These are phyloP conservation scores for Citrus reticulata DNA, from an alignment of 345 rosid genomes.

Conservation along the genomic window DNA sequence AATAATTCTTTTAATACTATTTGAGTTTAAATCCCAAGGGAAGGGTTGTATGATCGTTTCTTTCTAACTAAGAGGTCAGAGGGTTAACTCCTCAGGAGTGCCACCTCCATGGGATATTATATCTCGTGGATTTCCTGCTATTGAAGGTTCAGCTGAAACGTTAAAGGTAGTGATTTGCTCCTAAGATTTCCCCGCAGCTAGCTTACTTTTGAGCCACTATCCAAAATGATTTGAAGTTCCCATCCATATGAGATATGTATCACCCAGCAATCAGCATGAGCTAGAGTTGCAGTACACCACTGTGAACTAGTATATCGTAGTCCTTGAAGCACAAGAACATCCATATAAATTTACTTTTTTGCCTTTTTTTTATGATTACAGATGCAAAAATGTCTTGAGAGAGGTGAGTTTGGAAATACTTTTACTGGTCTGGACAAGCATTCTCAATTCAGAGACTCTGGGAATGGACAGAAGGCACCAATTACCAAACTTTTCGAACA, in stretches of 20 bases:
- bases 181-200: neutral
- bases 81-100: neutral
- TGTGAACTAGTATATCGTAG: neutral
- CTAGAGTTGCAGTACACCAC: neutral
- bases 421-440: slow-evolving; percentile 51
- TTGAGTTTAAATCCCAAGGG: neutral
- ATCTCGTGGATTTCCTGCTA: neutral
- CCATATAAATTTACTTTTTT: neutral
- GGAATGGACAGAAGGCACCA: slow-evolving; percentile 66
- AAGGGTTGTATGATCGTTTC: neutral
- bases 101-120: neutral
- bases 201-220: neutral
- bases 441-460: slow-evolving; percentile 53
- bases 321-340: neutral
- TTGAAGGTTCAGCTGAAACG: neutral
- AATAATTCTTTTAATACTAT: neutral
- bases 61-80: neutral
- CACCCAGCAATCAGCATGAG: neutral
- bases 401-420: slow-evolving; percentile 47
- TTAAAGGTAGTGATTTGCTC: slow-evolving; percentile 4
- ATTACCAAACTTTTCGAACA: slow-evolving; percentile 78
- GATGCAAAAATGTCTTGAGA: slow-evolving; percentile 71
- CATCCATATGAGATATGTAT: neutral
- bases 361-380: slow-evolving; percentile 18
- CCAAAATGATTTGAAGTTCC: neutral